Evolutionary conservation across 345 rosid species (phyloP).

Genomic region (Eucalyptus erythrocorys): DNA sequence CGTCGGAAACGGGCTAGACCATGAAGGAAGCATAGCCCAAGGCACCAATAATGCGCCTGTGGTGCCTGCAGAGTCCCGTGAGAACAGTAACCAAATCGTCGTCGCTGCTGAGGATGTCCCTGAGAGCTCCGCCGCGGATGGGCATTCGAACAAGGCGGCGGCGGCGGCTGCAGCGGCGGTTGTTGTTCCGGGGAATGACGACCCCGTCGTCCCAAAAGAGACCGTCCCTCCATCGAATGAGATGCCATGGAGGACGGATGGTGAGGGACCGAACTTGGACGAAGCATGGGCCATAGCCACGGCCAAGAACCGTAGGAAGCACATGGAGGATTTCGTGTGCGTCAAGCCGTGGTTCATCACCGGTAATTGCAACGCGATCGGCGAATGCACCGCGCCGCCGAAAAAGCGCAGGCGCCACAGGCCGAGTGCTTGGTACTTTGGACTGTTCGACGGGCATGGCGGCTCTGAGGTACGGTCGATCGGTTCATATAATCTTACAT

Average conservation of each 20-base stretch:
- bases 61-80: not conserved
- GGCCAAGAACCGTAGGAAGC: not conserved
- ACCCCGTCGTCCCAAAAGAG: not conserved
- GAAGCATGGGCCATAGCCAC: not conserved
- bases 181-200: not conserved
- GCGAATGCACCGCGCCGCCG: not conserved
- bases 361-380: not conserved
- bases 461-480: not conserved
- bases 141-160: not conserved
- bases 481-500: not conserved
- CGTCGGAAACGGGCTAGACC: not conserved
- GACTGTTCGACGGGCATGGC: not conserved
- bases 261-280: not conserved
- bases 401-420: not conserved
- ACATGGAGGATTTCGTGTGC: not conserved
- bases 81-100: not conserved
- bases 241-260: not conserved
- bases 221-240: not conserved
- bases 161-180: not conserved
- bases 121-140: not conserved
- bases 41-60: not conserved
- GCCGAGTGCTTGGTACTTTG: not conserved
- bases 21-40: not conserved
- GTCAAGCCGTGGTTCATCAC: not conserved
- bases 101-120: not conserved